Evolutionary conservation across 2,329 filamentous ascomycete species (phyloP), one percentile per base, ranked within the genome.

Genomic region (Xylaria arbuscula): DNA sequence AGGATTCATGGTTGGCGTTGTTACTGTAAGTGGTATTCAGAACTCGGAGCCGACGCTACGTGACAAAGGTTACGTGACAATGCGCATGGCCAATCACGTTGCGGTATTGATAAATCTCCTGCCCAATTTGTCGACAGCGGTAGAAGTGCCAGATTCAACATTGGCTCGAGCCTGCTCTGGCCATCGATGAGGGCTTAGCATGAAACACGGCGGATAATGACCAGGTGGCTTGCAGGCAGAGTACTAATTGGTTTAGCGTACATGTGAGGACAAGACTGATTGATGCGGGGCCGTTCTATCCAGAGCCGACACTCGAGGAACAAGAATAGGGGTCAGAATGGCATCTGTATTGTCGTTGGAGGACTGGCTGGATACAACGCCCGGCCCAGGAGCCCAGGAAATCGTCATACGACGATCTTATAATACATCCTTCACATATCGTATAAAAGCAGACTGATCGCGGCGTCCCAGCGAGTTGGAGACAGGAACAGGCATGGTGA

Each of bases 71-170:
- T 57, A 57, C 55, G 34, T 40, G 19, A 51, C n/a, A 54, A 36
- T 36, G 8, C n/a, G 32, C 17, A 47, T 45, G 50, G 51, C 69
- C 63, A 59, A 62, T 67, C 19, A 42, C 51, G 48, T 64, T 54
- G 51, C 13, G 34, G 36, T 45, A 22, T 64, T 62, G 53, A 48
- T 53, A 17, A 40, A 58, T 69, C 66, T 68, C 63, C 65, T 66
- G 66, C 66, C 66, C 54, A 36, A 69, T 57, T 59, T 34, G 64
- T 69, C 61, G 36, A 65, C 34, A 50, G 19, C 40, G 11, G 47
- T 22, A 17, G 28, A 36, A 55, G 32, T 34, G 47, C 54, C 32
- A 36, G n/a, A 48, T 57, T 53, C 36, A 36, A 7, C 8, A 28
- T 62, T 57, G 36, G 51, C 47, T 47, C 24, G 36, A 32, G 45